Conservation (phyloP, 177 flowering plant species). For the Vitis hybrid region DNA sequence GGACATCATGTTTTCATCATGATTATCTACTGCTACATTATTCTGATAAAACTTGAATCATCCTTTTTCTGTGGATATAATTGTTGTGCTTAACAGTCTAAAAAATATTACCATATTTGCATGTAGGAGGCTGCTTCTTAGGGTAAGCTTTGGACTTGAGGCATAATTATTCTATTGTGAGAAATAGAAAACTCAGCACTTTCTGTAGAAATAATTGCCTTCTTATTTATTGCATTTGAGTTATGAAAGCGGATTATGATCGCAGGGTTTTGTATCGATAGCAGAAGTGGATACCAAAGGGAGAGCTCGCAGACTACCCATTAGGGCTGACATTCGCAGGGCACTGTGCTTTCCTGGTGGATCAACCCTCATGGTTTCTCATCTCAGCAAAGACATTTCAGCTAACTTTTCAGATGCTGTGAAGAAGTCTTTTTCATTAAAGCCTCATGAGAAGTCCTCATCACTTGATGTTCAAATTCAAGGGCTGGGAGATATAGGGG, state of each 20-base stretch:
- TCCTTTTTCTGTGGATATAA: neutral
- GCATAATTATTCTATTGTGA: too few species aligned
- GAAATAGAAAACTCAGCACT: too few species aligned
- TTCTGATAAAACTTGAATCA: neutral
- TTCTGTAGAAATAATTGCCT: neutral
- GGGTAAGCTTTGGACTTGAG: too few species aligned
- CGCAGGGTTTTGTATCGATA: constrained; percentile 75
- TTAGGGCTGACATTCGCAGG: constrained; percentile 70
- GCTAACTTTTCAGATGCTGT: constrained; percentile 24
- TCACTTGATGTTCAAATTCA: constrained; percentile 21
- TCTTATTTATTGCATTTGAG: constrained; percentile 12
- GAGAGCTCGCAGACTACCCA: constrained; percentile 67
- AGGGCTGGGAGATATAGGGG: constrained; percentile 13
- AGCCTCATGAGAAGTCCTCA: constrained; percentile 20
- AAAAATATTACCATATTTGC: too few species aligned
- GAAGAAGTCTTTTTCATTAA: constrained; percentile 16
- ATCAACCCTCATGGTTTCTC: constrained; percentile 86
- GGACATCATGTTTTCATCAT: too few species aligned
- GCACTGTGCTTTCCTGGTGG: constrained; percentile 91
- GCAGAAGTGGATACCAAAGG: constrained; percentile 81
- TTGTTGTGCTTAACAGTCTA: too few species aligned
- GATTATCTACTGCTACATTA: neutral
- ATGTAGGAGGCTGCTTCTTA: too few species aligned
- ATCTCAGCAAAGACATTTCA: constrained; percentile 44
- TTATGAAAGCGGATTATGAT: neutral